These are phyloP conservation scores for Wickerhamomyces subpelliculosus DNA, from an alignment of 805 yeast species.

Conservation along the genomic window DNA sequence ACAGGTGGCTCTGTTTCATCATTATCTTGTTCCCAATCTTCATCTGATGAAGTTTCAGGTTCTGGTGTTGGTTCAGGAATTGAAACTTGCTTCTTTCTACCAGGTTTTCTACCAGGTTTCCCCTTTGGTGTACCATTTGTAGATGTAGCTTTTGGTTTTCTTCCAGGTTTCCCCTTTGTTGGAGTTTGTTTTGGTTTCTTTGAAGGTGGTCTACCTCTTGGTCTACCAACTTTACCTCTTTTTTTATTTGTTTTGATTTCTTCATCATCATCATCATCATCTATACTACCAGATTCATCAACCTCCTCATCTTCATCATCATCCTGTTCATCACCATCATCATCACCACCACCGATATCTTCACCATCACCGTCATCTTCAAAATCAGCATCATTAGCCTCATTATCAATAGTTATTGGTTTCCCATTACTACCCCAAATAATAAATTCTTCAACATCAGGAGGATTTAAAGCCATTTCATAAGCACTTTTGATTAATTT, in stretches of 20 bases:
- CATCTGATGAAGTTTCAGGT: constrained; percentile 19
- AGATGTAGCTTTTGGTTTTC: constrained; percentile 4
- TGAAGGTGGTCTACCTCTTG: constrained; percentile 4
- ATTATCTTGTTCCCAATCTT: constrained; percentile 19
- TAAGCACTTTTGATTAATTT: constrained; percentile 44
- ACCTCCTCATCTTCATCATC: constrained; percentile 21
- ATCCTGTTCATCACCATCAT: constrained; percentile 23
- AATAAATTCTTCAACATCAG: constrained; percentile 38
- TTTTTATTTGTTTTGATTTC: constrained; percentile 6
- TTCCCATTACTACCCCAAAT: constrained; percentile 35
- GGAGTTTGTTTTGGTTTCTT: constrained; percentile 8
- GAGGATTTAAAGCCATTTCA: constrained; percentile 46
- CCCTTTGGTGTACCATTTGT: constrained; percentile 12
- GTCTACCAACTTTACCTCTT: constrained; percentile 10
- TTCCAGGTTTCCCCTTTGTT: constrained; percentile 17
- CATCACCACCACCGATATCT: constrained; percentile 24
- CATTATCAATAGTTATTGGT: constrained; percentile 26
- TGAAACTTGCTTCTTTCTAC: constrained; percentile 2
- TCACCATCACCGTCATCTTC: constrained; percentile 11
- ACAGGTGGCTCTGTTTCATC: constrained; percentile 14
- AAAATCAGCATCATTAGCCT: constrained; percentile 25
- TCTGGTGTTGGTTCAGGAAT: constrained; percentile 9
- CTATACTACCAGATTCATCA: no score
- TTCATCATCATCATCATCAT: constrained; percentile 17
- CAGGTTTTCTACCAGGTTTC: constrained; percentile 10